Percentiles rank a stretch among this genome's conserved stretches.
These are phyloP conservation scores for Miscanthus lutarioriparius DNA, from an alignment of 176 grass and related monocot species.

Conservation along the genomic window DNA sequence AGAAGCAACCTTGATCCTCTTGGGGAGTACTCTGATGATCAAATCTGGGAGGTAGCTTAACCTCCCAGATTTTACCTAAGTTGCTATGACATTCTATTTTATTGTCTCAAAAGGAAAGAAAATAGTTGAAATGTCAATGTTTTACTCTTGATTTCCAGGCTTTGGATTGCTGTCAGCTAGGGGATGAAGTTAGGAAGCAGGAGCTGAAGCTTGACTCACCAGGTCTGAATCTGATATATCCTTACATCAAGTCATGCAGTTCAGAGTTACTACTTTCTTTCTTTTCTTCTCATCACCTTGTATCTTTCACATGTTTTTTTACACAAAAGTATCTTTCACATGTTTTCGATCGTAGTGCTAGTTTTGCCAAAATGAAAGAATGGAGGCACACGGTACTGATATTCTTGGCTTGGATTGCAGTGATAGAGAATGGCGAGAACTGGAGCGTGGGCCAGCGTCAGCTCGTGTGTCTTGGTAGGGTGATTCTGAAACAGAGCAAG, in stretches of 20 bases:
- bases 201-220: conserved; percentile 66
- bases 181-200: conserved; percentile 74
- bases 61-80: neutral
- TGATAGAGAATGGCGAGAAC: conserved; percentile 86
- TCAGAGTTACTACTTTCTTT: neutral
- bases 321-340: neutral
- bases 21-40: conserved; percentile 67
- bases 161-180: conserved; percentile 77
- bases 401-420: conserved; percentile 39
- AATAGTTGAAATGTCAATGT: neutral
- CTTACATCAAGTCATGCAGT: neutral
- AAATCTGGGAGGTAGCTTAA: conserved; percentile 83
- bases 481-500: conserved; percentile 80
- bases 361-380: neutral
- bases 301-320: neutral
- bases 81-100: neutral
- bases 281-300: neutral
- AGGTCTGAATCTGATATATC: conserved; percentile 43
- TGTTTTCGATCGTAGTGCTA: neutral
- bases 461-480: conserved; percentile 63
- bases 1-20: conserved; percentile 90
- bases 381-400: neutral
- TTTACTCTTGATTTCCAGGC: conserved; percentile 44
- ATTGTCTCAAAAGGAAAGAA: neutral
- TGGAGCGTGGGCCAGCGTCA: conserved; percentile 87